These are phyloP conservation scores for Fusarium sp. DNA, from an alignment of 2,329 filamentous ascomycete species.

Conservation along the genomic window DNA sequence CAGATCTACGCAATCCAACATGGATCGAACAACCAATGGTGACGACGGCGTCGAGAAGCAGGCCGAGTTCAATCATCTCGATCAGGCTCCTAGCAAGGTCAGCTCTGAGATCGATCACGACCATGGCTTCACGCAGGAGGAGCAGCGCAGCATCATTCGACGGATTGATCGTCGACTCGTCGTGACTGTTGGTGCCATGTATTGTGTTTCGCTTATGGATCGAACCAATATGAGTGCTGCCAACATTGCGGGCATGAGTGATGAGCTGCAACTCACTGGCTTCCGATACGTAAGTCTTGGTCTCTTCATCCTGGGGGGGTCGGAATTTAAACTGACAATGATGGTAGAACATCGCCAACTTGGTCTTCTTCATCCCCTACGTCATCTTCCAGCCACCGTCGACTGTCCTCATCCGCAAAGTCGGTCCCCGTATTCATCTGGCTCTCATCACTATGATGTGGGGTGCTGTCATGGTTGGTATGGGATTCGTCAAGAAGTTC, in stretches of 20 bases:
- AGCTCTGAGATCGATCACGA: slow-evolving; percentile 45
- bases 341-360: slow-evolving; percentile 68
- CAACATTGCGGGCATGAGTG: slow-evolving; percentile 72
- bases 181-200: slow-evolving; percentile 71
- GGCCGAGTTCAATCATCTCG: slow-evolving; percentile 42
- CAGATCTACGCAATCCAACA: slow-evolving; percentile 10
- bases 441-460: slow-evolving; percentile 65
- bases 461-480: slow-evolving; percentile 71
- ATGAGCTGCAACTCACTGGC: slow-evolving; percentile 58
- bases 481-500: slow-evolving; percentile 70
- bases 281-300: slow-evolving; percentile 56
- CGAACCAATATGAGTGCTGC: slow-evolving; percentile 80
- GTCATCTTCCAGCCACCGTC: slow-evolving; percentile 77
- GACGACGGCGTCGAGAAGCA: slow-evolving; percentile 40
- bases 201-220: slow-evolving; percentile 82
- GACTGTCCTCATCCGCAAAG: slow-evolving; percentile 72
- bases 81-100: slow-evolving; percentile 34
- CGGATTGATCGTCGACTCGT: slow-evolving; percentile 75
- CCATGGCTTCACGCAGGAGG: slow-evolving; percentile 64
- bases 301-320: rapidly evolving
- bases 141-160: slow-evolving; percentile 75
- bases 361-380: slow-evolving; percentile 81
- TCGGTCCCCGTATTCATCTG: slow-evolving; percentile 71
- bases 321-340: not conserved
- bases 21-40: slow-evolving; percentile 37